A percentile compares a stretch with the other conserved stretches of the same genome.
These are phyloP conservation scores for Cladosporium sp. DNA, from an alignment of 2,329 filamentous ascomycete species.

Conservation along the genomic window DNA sequence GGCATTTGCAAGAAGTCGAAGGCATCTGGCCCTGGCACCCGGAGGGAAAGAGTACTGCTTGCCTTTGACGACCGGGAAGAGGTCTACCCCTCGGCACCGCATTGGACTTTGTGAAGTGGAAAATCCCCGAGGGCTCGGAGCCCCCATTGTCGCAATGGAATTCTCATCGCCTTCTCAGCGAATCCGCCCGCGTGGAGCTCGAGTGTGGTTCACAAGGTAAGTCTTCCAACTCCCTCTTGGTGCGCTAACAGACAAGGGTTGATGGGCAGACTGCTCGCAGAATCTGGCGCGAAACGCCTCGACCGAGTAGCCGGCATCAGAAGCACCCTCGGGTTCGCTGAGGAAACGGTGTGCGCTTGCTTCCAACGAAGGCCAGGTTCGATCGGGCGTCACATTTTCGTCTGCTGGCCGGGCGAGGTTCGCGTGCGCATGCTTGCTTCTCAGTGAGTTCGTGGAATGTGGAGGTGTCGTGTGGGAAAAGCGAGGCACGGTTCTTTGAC, in stretches of 20 bases:
- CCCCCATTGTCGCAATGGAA: no score
- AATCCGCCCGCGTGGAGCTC: no score
- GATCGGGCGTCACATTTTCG: conserved; percentile 1
- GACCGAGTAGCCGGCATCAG: neutral
- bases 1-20: no score
- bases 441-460: neutral
- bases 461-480: neutral
- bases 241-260: neutral
- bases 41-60: no score
- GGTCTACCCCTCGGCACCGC: no score
- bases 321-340: neutral
- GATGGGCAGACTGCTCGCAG: neutral
- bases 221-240: neutral
- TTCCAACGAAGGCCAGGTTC: neutral
- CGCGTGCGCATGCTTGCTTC: neutral
- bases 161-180: no score
- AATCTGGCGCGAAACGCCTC: neutral
- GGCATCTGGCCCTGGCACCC: no score
- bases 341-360: neutral
- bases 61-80: no score
- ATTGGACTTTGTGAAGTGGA: no score
- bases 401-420: neutral
- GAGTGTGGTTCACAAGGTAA: neutral
- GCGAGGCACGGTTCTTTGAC: neutral
- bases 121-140: no score